Base-by-base conservation (phyloP, 192 early-diverging fungal species). In the Backusella circina region DNA sequence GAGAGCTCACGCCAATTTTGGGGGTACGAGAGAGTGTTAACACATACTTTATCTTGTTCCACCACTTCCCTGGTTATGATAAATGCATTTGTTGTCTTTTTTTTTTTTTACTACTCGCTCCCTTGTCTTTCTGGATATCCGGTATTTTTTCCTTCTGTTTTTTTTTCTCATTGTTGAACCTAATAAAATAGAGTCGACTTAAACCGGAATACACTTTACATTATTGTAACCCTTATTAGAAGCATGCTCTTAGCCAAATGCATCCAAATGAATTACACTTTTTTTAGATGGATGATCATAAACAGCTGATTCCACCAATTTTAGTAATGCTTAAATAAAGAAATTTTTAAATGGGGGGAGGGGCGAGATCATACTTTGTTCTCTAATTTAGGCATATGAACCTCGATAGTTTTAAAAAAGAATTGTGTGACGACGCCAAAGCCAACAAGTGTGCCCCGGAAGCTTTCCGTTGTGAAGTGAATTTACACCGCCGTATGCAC, bases 391-490 rank as follows among this genome's bases (percentile, higher is more conserved):
- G 54, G 54, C 54, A 57, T 57, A 57, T 57, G 54, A 57, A 23
- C 54, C 21, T 57, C 13, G 54, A 57, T 26, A 26, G 54, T 57
- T 26, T 51, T 57, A 68, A 68, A 68, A 37, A 37, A 23, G 5
- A 35, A 26, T 23, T 38, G 66, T 67, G 66, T 36, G 32, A 67
- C 66, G 32, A 67, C 35, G 66, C n/a, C 32, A 67, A 67, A 54
- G 51, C 51, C 51, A 54, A 54, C 51, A 54, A 51, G 47, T 6
- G 51, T 54, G 51, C 51, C 51, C 66, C 32, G 66, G 35, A 67
- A 67, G 66, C 66, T 36, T 67, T 67, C 66, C 66, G 66, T 67
- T 67, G 51, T 23, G 21, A 54, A 54, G 51, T 54, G 51, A 54
- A 54, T 54, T 54, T 23, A 21, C 51, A 54, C 50, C 8, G 50